phyloP scores from a whole-genome alignment of 768 basidiomycete species.

The Mycena rebaudengoi region DNA sequence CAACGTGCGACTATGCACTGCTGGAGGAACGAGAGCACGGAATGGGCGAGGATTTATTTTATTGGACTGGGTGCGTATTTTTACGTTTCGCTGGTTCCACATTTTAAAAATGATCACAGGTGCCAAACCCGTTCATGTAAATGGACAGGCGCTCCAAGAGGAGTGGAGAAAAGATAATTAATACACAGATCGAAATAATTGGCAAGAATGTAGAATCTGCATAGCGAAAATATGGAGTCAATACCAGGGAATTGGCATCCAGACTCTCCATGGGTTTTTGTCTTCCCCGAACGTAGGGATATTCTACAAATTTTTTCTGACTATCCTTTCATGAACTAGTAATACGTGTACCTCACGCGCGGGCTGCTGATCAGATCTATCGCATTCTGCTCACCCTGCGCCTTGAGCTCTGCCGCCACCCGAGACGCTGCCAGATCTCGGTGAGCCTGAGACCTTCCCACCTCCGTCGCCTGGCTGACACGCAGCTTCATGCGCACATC shows the following conservation, averaged over 20 bases:
- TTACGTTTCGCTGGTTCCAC: background rate
- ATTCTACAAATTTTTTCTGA: too few species aligned
- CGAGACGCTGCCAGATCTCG: background rate
- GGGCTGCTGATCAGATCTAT: constrained; percentile 60
- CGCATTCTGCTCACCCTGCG: background rate
- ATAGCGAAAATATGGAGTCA: too few species aligned
- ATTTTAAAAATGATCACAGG: background rate
- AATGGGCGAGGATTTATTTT: constrained; percentile 34
- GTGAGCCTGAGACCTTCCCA: background rate
- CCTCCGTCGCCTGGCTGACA: background rate
- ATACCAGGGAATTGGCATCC: too few species aligned
- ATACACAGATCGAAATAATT: too few species aligned
- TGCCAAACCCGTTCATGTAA: too few species aligned
- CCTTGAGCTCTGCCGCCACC: background rate
- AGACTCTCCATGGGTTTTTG: background rate
- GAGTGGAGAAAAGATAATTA: too few species aligned
- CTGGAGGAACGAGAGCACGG: constrained; percentile 34
- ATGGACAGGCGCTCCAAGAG: too few species aligned
- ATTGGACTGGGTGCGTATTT: constrained; percentile 24
- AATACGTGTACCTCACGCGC: too few species aligned
- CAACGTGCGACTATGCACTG: constrained; percentile 37
- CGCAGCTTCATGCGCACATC: constrained; percentile 17
- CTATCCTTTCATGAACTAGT: too few species aligned
- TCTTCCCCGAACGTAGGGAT: too few species aligned
- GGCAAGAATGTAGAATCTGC: too few species aligned